phyloP scores from a whole-genome alignment of 1,284 basidiomycete genomes.

The Fomitopsis palustris region DNA sequence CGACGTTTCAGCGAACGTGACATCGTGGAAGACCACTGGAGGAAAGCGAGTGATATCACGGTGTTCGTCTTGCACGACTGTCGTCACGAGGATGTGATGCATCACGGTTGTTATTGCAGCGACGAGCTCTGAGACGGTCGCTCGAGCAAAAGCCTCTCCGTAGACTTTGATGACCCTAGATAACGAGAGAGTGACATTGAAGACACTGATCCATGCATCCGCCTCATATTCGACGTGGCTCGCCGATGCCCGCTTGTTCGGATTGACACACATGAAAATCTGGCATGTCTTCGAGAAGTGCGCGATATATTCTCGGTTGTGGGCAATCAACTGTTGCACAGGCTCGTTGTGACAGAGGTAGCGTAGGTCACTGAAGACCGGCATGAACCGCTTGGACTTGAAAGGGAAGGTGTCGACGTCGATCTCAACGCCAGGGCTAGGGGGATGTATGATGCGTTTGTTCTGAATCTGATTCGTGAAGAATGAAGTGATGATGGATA shows the following conservation, averaged over 20 bases:
- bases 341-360: constrained; percentile 75
- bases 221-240: constrained; percentile 92
- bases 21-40: constrained; percentile 57
- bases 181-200: constrained; percentile 87
- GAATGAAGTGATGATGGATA: constrained; percentile 82
- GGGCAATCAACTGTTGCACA: constrained; percentile 74
- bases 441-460: constrained; percentile 59
- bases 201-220: constrained; percentile 92
- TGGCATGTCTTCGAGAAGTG: constrained; percentile 67
- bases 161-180: constrained; percentile 86
- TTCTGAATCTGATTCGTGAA: constrained; percentile 83
- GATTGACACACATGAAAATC: constrained; percentile 89
- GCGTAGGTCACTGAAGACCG: constrained; percentile 82
- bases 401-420: constrained; percentile 85
- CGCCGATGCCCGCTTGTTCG: constrained; percentile 78
- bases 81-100: constrained; percentile 71
- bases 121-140: constrained; percentile 57
- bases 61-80: constrained; percentile 59
- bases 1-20: constrained; percentile 57
- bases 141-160: constrained; percentile 73
- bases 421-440: constrained; percentile 42
- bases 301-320: constrained; percentile 56
- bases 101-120: constrained; percentile 69
- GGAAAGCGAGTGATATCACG: constrained; percentile 65
- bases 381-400: constrained; percentile 92